Evolutionary conservation across 371 early-diverging fungal genomes (phyloP), one percentile per base, ranked within the genome.

Genomic region (Lichtheimia corymbifera): DNA sequence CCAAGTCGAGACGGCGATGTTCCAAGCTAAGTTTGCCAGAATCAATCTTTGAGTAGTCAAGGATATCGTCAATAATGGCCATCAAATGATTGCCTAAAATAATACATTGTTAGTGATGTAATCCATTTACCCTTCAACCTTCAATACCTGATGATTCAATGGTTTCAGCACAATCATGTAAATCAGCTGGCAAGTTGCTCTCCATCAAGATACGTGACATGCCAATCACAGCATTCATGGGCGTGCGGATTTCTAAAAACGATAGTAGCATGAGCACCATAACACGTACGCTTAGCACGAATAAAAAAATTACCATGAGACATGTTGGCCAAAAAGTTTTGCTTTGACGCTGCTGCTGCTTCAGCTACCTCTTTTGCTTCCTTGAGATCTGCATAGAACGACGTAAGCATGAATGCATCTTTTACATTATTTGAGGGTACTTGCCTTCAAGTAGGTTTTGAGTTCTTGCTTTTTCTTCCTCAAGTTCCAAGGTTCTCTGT

Each of bases 11-110:
- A 5, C 67, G 53, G 5, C 70, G 66, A 14, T 63, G 63, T 30
- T 80, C 76, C 30, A 86, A 64, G 2, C 63, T 71, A 7, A 86
- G 59, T 50, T 79, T 78, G 7, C 81, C 83, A 22, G 83, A 76
- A 63, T 86, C 86, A 18, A 86, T 71, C 66, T 82, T 84, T 17
- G 80, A 77, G 60, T 76, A 79, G 59, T 86, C 86, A n/a, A 86
- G 64, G 24, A 86, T 83, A 63, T 86, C 83, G 59, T 84, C 80
- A 35, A 86, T 77, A 14, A 86, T 65, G 2, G 76, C 71, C 63
- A 83, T 65, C 25, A 83, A 67, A n/a, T 72, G 73, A 53, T 81
- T 73, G 44, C 66, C 66, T 66, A 49, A 35, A 4, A 28, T 28
- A 4, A 0, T 28, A 0, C 35, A 4, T 43, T 52, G n/a, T 47